These are phyloP conservation scores for Penicillium sclerotiorum DNA, from an alignment of 2,329 filamentous ascomycete genomes.

Conservation along the genomic window DNA sequence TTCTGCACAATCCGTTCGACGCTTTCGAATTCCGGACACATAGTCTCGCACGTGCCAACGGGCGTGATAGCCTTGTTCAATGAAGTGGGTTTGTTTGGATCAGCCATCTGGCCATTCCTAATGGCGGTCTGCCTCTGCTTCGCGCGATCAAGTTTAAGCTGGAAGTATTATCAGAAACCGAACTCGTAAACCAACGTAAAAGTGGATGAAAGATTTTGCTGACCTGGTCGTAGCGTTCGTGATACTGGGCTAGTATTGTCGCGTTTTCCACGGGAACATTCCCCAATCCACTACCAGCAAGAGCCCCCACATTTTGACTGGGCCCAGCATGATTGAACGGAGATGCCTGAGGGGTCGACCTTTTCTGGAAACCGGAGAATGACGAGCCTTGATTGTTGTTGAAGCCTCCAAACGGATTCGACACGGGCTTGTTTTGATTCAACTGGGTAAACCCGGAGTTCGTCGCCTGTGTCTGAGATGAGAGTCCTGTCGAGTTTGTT, in stretches of 20 bases:
- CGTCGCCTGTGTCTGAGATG: not conserved
- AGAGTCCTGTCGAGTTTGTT: not conserved
- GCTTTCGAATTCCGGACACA: slow-evolving; percentile 67
- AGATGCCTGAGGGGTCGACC: slow-evolving; percentile 4
- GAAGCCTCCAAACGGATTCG: slow-evolving; percentile 20
- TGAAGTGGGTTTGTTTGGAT: slow-evolving; percentile 63
- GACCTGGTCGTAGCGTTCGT: slow-evolving; percentile 43
- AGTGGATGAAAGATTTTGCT: slow-evolving; percentile 7
- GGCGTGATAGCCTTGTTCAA: slow-evolving; percentile 64
- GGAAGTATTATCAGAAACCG: slow-evolving; percentile 13
- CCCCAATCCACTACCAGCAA: not conserved
- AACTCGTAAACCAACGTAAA: not conserved
- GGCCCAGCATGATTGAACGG: not conserved
- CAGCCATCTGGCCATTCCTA: slow-evolving; percentile 55
- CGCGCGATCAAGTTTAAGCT: slow-evolving; percentile 55
- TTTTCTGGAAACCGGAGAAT: slow-evolving; percentile 23
- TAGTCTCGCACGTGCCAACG: slow-evolving; percentile 63
- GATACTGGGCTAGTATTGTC: slow-evolving; percentile 29
- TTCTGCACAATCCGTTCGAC: slow-evolving; percentile 64
- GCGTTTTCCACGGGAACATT: slow-evolving; percentile 27
- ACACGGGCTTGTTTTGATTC: slow-evolving; percentile 19
- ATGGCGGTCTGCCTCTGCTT: slow-evolving; percentile 56
- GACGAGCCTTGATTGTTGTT: slow-evolving; percentile 21
- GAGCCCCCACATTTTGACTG: not conserved
- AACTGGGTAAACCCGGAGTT: slow-evolving; percentile 32